Conservation (phyloP, 306 rosid genomes). For the Rosa lucieae region DNA sequence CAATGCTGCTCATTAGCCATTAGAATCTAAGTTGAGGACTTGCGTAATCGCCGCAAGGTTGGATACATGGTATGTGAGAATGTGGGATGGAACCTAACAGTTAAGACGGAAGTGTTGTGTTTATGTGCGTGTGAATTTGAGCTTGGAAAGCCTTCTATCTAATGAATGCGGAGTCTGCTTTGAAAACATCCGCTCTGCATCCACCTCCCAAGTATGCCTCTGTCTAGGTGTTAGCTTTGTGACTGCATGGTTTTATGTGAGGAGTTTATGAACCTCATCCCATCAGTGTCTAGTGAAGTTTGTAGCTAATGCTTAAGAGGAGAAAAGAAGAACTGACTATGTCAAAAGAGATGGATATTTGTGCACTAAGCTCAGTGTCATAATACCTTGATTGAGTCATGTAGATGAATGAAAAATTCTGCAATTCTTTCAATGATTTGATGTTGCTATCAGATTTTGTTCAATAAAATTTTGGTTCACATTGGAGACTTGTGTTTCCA, state of each 20-base stretch:
- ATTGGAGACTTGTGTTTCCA: too few relatives aligned
- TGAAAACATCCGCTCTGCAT: too few relatives aligned
- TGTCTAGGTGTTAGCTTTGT: too few relatives aligned
- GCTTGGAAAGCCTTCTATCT: conserved; percentile 13
- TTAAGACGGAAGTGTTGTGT: background rate
- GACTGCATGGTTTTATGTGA: too few relatives aligned
- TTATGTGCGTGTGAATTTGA: background rate
- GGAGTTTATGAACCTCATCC: conserved; percentile 85
- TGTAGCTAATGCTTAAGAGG: conserved; percentile 61
- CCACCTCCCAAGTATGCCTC: too few relatives aligned
- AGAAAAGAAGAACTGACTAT: conserved; percentile 57
- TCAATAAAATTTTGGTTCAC: too few relatives aligned
- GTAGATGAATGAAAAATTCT: too few relatives aligned
- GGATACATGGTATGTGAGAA: background rate
- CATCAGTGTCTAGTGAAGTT: conserved; percentile 88
- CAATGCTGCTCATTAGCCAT: background rate
- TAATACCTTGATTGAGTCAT: background rate
- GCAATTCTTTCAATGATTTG: too few relatives aligned
- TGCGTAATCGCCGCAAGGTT: background rate
- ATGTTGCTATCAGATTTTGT: too few relatives aligned
- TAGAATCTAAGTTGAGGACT: background rate
- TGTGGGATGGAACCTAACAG: background rate
- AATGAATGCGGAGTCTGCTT: too few relatives aligned
- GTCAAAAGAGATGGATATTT: background rate
- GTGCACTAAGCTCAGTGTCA: background rate